Evolutionary conservation across 1,139 yeast species (phyloP).

Genomic region (Pichia sp.): DNA sequence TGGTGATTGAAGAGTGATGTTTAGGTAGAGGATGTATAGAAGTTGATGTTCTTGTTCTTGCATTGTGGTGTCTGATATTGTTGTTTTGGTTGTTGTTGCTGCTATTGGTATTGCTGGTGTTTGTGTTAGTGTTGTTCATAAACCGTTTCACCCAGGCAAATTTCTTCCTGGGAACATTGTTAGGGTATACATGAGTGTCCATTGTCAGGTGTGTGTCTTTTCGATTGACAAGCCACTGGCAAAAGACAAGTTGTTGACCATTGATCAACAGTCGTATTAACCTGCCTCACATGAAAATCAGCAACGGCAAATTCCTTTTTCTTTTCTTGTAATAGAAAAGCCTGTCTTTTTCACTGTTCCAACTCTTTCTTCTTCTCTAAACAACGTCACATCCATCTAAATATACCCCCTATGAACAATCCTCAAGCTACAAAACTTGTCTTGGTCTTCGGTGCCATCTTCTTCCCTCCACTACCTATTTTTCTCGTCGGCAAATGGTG

Average conservation of each 20-base stretch:
- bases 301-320: too few relatives aligned
- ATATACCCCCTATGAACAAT: background rate
- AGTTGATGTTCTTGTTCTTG: background rate
- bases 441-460: constrained; percentile 12
- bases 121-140: too few relatives aligned
- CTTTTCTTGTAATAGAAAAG: too few relatives aligned
- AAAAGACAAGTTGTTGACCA: too few relatives aligned
- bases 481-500: constrained; percentile 14
- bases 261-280: too few relatives aligned
- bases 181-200: background rate
- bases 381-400: background rate
- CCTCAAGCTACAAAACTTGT: constrained; percentile 2
- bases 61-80: background rate
- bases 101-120: too few relatives aligned
- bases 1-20: background rate
- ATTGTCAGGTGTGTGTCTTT: background rate
- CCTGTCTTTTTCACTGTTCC: background rate
- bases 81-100: background rate
- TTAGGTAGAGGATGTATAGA: background rate
- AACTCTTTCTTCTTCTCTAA: background rate
- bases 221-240: too few relatives aligned
- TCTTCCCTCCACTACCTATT: constrained; percentile 20
- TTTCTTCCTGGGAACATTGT: constrained; percentile 1
- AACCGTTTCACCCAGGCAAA: constrained; percentile 13
- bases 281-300: too few relatives aligned